These are phyloP conservation scores for Halophytophthora polymorphica DNA, from an alignment of 352 stramenopile genomes.

Conservation along the genomic window DNA sequence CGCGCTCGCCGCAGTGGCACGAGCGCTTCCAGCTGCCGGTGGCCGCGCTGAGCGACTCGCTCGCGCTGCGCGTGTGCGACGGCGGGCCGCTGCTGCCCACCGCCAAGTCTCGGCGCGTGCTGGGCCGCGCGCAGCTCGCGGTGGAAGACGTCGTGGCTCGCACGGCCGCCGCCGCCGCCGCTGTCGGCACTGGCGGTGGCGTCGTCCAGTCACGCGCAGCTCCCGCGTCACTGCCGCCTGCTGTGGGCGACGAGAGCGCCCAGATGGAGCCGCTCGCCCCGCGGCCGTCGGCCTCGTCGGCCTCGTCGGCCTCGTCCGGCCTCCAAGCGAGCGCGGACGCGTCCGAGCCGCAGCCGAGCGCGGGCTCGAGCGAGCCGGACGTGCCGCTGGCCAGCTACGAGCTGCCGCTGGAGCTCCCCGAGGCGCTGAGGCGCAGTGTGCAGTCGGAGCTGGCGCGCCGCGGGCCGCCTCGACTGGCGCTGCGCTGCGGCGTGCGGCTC, in stretches of 20 bases:
- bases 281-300: slow-evolving; percentile 10
- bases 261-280: slow-evolving; percentile 1
- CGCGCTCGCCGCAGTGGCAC: slow-evolving; percentile 55
- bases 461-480: slow-evolving; percentile 46
- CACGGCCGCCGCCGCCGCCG: slow-evolving; percentile 9
- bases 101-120: slow-evolving; percentile 32
- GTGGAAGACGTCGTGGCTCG: slow-evolving; percentile 50
- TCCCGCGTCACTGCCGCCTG: not conserved
- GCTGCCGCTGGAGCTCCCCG: slow-evolving; percentile 57
- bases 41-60: slow-evolving; percentile 37
- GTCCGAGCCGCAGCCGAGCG: not conserved
- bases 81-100: slow-evolving; percentile 29
- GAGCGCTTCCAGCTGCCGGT: slow-evolving; percentile 60
- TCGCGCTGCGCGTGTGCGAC: slow-evolving; percentile 55
- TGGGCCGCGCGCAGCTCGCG: slow-evolving; percentile 41
- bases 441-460: slow-evolving; percentile 39
- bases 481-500: slow-evolving; percentile 53
- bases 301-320: slow-evolving; percentile 10
- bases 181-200: not conserved
- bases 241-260: slow-evolving; percentile 1
- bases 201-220: not conserved
- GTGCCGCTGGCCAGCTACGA: slow-evolving; percentile 65
- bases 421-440: slow-evolving; percentile 38
- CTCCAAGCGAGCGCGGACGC: not conserved
- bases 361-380: slow-evolving; percentile 1